Percentiles rank a stretch among this genome's conserved stretches.
phyloP scores from a whole-genome alignment of 2,329 filamentous ascomycete species.

The Fusarium duplospermum region DNA sequence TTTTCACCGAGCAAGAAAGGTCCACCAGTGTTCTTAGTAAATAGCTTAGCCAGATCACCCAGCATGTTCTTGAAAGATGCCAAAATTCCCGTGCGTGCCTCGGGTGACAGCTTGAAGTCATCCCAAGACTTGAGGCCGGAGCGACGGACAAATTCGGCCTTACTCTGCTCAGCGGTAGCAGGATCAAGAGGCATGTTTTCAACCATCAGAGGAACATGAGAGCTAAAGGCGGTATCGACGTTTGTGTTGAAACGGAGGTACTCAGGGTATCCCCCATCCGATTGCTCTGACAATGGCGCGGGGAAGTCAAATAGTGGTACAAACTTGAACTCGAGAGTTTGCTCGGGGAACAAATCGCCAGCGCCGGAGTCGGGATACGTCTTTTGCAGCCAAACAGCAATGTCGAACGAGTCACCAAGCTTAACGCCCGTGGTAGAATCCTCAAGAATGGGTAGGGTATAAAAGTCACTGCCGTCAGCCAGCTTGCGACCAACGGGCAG shows the following conservation, averaged over 20 bases:
- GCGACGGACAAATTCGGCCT: constrained; percentile 61
- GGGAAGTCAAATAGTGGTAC: constrained; percentile 33
- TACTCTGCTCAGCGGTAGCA: constrained; percentile 55
- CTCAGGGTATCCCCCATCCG: constrained; percentile 44
- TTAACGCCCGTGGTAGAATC: constrained; percentile 55
- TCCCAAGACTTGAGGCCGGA: constrained; percentile 59
- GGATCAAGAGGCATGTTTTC: constrained; percentile 63
- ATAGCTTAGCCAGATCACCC: constrained; percentile 56
- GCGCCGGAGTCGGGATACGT: constrained; percentile 59
- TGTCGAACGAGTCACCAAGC: constrained; percentile 74
- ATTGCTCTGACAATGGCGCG: constrained; percentile 53
- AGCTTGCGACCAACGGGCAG: constrained; percentile 64
- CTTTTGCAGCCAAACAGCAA: constrained; percentile 69
- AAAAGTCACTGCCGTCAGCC: constrained; percentile 67
- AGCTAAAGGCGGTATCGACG: constrained; percentile 66
- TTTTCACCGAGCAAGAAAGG: constrained; percentile 60
- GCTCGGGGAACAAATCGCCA: constrained; percentile 60
- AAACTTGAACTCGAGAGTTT: constrained; percentile 55
- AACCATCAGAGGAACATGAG: constrained; percentile 54
- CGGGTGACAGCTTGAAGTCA: constrained; percentile 52
- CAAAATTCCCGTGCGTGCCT: constrained; percentile 53
- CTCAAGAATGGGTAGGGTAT: constrained; percentile 69
- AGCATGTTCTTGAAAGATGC: constrained; percentile 55
- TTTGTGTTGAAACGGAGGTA: constrained; percentile 65
- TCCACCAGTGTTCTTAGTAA: constrained; percentile 51